Base-by-base conservation (phyloP, 2,329 filamentous ascomycete species). In the Curvularia lunata region DNA sequence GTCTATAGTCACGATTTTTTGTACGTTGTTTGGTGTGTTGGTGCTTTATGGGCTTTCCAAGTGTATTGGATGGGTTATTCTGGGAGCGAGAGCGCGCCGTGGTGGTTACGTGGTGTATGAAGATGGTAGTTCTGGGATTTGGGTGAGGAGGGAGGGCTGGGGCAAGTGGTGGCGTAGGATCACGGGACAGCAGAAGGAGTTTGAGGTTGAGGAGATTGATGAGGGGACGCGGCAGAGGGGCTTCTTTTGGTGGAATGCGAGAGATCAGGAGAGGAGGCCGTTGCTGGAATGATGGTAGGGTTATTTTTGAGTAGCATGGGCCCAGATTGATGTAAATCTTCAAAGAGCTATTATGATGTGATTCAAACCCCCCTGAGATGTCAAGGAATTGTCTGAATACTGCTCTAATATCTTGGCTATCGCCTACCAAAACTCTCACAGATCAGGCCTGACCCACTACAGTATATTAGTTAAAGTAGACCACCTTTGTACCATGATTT, bases 1-100 rank as follows among this genome's bases (percentile, higher is more conserved):
- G 37, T 71, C 78, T 4, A 63, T 81, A 18, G 72, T 79, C 7
- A 79, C 80, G 1, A 75, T 81, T 42, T 71, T 80, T 34, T 74
- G 70, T 27, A 81, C 79, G 0, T 59, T 81, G 3, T 72, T 74
- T 12, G 78, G 74, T 1, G 58, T 80, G 0, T 8, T 77, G 0
- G 57, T 79, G 1, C 56, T 81, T 13, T 77, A 74, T 34, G 69
- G 65, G 7, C 41, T 74, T 6, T 50, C 64, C 4, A 65, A 63
- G 41, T 42, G 68, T 3, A 54, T 56, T 3, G 62, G 61, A 13
- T 61, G 61, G 57, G 34, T 62, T n/a, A 47, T 52, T 0, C 37
- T 65, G 6, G 66, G 58, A 2, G 18, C 55, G 6, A 65, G 57
- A n/a, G 66, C 63, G 5, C 58, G 59, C 18, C 69, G 57, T 25